Evolutionary conservation across 352 stramenopile genomes (phyloP), one percentile per base, ranked within the genome.

Genomic region (Pythium oligandrum): DNA sequence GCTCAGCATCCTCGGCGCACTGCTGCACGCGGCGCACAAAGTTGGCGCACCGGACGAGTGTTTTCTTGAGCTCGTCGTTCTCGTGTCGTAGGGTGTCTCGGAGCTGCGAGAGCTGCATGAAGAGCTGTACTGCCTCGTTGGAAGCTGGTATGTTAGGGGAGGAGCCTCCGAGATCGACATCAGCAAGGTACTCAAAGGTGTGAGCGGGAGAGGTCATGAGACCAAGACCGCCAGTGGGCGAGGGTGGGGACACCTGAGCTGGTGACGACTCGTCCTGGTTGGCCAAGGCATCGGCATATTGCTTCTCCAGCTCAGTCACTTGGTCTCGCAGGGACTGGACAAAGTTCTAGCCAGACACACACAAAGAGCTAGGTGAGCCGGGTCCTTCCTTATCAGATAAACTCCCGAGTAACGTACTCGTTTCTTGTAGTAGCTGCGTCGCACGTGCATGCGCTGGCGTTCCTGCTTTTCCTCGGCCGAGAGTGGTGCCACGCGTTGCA

Each of bases 361-460:
- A 42, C 7, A 42, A 42, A 1, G 7, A 42, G 1, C 17, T 26
- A 26, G 17, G 17, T 26, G 17, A 26, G 17, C 17, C 17, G 17
- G 17, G 17, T 26, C 17, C 17, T 26, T 26, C 17, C 17, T 26
- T 26, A 26, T 26, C 17, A 26, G 17, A 26, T 26, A 26, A 26
- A 26, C 17, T 26, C 17, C 17, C 17, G 17, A 26, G 17, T 26
- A 26, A 26, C 17, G 0, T 26, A 73, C 64, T 40, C 62, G 61
- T 32, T 75, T 72, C 54, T 68, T 66, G 54, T 75, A 75, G 64
- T 75, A 75, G 54, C 67, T 75, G 44, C 67, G 67, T 2, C 61
- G 59, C 42, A 87, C 78, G 53, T 87, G 68, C 55, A 77, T 60
- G n/a, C 75, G 74, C 58, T 89, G 76, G 6, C 74, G 71, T 52